Evolutionary conservation across 495 filamentous ascomycete genomes (phyloP).

Genomic region (Penicillium daleae): DNA sequence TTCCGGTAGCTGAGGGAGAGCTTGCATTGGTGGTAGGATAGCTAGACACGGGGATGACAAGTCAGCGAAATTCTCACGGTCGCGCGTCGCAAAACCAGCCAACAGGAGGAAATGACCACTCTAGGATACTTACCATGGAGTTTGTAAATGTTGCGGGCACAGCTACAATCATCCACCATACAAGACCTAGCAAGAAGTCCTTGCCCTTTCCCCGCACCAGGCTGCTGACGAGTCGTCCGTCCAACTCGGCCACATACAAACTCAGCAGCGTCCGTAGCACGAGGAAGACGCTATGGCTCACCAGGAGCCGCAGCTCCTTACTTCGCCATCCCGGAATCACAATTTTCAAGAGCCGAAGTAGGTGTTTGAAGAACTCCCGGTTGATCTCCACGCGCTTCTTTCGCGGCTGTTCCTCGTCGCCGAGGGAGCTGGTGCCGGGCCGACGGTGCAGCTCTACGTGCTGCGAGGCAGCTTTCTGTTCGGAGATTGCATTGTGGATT

Average conservation of each 20-base stretch:
- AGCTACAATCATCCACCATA: conserved; percentile 99
- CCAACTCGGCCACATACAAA: conserved; percentile 93
- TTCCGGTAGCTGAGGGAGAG: conserved; percentile 90
- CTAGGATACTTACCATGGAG: conserved; percentile 77
- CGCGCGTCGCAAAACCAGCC: conserved; percentile 1
- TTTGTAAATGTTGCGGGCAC: conserved; percentile 99
- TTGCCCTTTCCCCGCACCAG: conserved; percentile 88
- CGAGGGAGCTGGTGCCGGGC: conserved; percentile 57
- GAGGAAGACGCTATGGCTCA: conserved; percentile 87
- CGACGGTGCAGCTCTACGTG: conserved; percentile 65
- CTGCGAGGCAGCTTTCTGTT: conserved; percentile 89
- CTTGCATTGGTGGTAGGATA: conserved; percentile 97
- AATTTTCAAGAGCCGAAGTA: conserved; percentile 79
- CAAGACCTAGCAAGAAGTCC: conserved; percentile 84
- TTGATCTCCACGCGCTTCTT: conserved; percentile 89
- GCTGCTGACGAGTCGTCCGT: conserved; percentile 87
- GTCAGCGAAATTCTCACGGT: conserved; percentile 22
- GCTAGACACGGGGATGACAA: conserved; percentile 46
- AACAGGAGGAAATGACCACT: background rate
- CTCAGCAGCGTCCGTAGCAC: conserved; percentile 88
- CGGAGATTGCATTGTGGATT: conserved; percentile 85
- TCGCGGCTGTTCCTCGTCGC: conserved; percentile 53
- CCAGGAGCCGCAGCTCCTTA: conserved; percentile 81
- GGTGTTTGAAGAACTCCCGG: conserved; percentile 88
- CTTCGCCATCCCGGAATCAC: conserved; percentile 88